A percentile compares a stretch with the other conserved stretches of the same genome.
phyloP scores from a whole-genome alignment of 192 early-diverging fungal genomes.

The Chytriomyces confervae region DNA sequence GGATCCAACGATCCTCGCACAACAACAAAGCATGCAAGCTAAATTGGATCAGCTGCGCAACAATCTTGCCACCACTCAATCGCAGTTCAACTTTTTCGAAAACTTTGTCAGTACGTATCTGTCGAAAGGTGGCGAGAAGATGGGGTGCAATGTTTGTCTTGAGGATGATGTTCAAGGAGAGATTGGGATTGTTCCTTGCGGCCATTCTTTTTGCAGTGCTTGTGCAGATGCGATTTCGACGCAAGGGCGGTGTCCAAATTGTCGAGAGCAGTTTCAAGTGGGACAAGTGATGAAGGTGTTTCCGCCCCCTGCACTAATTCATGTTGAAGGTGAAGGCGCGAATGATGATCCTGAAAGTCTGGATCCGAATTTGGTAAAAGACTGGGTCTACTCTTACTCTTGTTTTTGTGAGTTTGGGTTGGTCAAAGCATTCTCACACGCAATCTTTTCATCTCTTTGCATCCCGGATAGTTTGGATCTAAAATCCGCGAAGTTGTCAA shows the following conservation, averaged over 20 bases:
- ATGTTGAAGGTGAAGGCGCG: not conserved
- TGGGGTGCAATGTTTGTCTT: slow-evolving; percentile 4
- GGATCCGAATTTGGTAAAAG: not conserved
- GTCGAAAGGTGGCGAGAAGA: not conserved
- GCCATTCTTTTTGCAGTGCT: slow-evolving; percentile 15
- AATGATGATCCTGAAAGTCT: not conserved
- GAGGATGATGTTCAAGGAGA: slow-evolving; percentile 17
- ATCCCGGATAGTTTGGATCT: slow-evolving; percentile 29
- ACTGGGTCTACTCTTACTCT: no score
- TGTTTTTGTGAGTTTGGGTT: no score
- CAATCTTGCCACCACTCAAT: not conserved
- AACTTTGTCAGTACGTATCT: slow-evolving; percentile 16
- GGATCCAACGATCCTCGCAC: no score
- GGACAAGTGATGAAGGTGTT: not conserved
- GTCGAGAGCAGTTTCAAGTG: not conserved
- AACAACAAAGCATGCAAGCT: not conserved
- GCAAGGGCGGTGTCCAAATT: slow-evolving; percentile 5
- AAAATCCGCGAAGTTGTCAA: slow-evolving; percentile 31
- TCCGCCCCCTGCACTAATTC: not conserved
- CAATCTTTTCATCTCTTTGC: not conserved
- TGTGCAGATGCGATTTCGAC: slow-evolving; percentile 7
- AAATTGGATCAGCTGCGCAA: not conserved
- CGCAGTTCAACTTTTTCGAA: slow-evolving; percentile 15
- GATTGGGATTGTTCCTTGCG: slow-evolving; percentile 16
- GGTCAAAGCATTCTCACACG: not conserved